Percentiles rank a stretch among this genome's conserved stretches.
phyloP scores from a whole-genome alignment of 306 rosid genomes.

The Glycine latifolia region DNA sequence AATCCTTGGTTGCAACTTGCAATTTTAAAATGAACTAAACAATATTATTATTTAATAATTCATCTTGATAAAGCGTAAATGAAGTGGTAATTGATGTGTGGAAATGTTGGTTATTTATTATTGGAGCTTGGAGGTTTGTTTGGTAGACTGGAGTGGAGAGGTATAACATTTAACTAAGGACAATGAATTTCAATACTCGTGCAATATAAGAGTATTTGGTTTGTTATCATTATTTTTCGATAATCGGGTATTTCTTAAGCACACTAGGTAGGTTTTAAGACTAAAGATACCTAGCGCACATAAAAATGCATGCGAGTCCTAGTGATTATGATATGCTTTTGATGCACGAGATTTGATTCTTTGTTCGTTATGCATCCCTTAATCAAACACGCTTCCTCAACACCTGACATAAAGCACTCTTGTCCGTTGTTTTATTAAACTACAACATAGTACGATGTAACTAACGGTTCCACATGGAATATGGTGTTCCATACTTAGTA shows the following conservation, averaged over 20 bases:
- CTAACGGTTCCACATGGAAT: neutral
- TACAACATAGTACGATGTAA: neutral
- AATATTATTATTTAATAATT: too few species aligned
- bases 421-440: neutral
- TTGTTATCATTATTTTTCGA: neutral
- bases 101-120: too few species aligned
- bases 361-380: neutral
- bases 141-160: too few species aligned
- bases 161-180: too few species aligned
- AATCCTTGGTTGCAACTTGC: neutral
- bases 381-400: slow-evolving; percentile 25
- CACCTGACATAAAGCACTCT: neutral
- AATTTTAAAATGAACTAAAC: too few species aligned
- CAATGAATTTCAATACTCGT: too few species aligned
- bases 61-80: too few species aligned
- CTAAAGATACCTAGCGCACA: neutral
- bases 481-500: neutral
- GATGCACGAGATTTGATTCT: neutral
- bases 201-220: neutral
- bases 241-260: neutral
- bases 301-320: slow-evolving; percentile 9
- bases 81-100: too few species aligned
- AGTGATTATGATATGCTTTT: slow-evolving; percentile 14
- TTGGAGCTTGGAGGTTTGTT: too few species aligned
- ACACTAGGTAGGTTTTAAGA: neutral